A percentile compares a stretch with the other conserved stretches of the same genome.
phyloP scores from a whole-genome alignment of 2,329 filamentous ascomycete genomes.

The Knoxdaviesia capensis region DNA sequence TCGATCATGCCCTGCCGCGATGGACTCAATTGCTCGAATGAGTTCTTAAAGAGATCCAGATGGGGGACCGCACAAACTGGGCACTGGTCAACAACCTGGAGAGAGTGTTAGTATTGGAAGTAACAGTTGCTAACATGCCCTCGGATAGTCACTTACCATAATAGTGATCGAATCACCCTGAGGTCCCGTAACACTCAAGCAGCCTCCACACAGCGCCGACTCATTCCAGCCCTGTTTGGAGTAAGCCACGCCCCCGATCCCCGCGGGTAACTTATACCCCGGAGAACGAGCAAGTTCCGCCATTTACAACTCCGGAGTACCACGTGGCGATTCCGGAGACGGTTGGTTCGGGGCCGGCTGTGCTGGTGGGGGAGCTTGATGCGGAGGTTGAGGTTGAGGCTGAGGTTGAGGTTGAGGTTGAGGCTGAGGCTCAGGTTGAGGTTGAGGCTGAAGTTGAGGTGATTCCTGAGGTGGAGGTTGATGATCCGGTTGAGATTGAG shows the following conservation, averaged over 20 bases:
- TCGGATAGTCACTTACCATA: conserved; percentile 27
- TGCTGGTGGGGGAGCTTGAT: not conserved
- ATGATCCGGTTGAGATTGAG: no score
- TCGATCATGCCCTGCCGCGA: conserved; percentile 14
- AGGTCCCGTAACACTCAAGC: conserved; percentile 36
- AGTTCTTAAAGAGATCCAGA: conserved; percentile 23
- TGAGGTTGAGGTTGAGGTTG: no score
- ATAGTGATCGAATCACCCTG: conserved; percentile 37
- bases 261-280: conserved; percentile 38
- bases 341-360: not conserved
- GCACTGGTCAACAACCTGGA: conserved; percentile 23
- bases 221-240: conserved; percentile 35
- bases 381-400: no score
- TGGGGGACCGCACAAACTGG: conserved; percentile 19
- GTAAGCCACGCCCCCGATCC: conserved; percentile 40
- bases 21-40: conserved; percentile 17
- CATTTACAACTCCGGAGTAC: conserved; percentile 33
- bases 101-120: conserved; percentile 1
- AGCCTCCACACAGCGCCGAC: conserved; percentile 37
- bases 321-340: conserved; percentile 15
- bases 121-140: not conserved
- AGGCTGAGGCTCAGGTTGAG: no score
- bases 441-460: no score
- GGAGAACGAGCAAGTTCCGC: conserved; percentile 44
- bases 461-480: no score